These are phyloP conservation scores for Dunaliella primolecta DNA, from an alignment of 139 green algal species.

Conservation along the genomic window DNA sequence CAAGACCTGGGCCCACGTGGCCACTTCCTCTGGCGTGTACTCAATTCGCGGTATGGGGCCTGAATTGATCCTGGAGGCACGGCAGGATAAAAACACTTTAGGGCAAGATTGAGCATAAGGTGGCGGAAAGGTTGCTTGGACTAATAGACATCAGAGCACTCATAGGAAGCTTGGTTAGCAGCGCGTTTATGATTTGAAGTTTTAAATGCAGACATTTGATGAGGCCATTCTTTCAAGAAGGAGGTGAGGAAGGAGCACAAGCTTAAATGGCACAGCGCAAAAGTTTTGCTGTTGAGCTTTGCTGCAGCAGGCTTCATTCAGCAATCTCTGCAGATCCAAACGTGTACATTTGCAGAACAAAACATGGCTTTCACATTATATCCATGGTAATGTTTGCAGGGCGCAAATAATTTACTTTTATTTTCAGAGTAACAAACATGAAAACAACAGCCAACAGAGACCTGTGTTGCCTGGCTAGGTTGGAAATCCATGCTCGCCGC, in stretches of 20 bases:
- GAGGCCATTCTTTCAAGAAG: background rate
- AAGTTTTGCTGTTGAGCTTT: background rate
- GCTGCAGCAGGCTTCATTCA: background rate
- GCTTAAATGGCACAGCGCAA: too few relatives aligned
- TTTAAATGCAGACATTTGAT: too few relatives aligned
- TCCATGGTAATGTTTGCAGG: too few relatives aligned
- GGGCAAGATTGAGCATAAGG: background rate
- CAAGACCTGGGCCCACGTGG: slow-evolving; percentile 68
- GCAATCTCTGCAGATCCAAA: background rate
- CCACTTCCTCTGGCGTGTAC: slow-evolving; percentile 71
- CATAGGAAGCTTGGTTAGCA: too few relatives aligned
- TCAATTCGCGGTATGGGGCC: slow-evolving; percentile 67
- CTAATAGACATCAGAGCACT: too few relatives aligned
- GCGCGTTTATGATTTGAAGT: too few relatives aligned
- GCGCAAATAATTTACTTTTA: background rate
- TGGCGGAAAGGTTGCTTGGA: background rate
- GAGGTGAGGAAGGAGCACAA: background rate
- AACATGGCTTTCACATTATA: background rate
- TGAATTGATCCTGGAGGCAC: slow-evolving; percentile 43
- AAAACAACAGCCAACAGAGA: background rate
- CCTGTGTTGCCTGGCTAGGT: slow-evolving; percentile 57
- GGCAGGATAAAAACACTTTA: background rate
- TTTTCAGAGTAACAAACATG: slow-evolving; percentile 43
- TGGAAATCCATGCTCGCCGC: slow-evolving; percentile 60
- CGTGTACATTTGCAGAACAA: background rate